Evolutionary conservation across 441 rosid species (phyloP).

Genomic region (Sinapis alba): DNA sequence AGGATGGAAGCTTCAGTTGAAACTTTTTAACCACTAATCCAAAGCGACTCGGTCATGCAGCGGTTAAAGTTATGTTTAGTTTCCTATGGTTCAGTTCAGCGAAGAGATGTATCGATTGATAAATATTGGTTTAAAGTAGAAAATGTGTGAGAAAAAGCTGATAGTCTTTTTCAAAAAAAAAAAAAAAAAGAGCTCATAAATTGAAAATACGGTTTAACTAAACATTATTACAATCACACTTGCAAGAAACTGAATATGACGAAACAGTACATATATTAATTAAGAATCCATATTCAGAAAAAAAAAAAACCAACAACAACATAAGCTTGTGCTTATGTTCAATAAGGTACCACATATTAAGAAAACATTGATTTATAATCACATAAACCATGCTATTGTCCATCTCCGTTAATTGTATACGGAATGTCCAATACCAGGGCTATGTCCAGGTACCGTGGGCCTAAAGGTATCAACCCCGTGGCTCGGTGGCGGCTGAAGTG

Average conservation of each 20-base stretch:
- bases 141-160: background rate
- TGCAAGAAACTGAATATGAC: constrained; percentile 27
- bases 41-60: too few species aligned
- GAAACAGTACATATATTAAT: background rate
- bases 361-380: background rate
- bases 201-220: background rate
- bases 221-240: constrained; percentile 20
- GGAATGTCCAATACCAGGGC: constrained; percentile 64
- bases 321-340: background rate
- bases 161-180: background rate
- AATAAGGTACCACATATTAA: background rate
- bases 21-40: too few species aligned
- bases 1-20: too few species aligned
- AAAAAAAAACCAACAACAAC: background rate
- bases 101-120: background rate
- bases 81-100: background rate
- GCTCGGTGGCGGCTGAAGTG: constrained; percentile 17
- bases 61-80: background rate
- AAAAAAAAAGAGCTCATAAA: background rate
- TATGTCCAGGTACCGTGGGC: constrained; percentile 58
- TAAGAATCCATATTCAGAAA: constrained; percentile 22
- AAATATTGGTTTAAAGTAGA: background rate
- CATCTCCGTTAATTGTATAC: constrained; percentile 31
- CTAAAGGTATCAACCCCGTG: constrained; percentile 45
- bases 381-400: background rate